Evolutionary conservation across 306 rosid genomes (phyloP).

Genomic region (Ceratonia siliqua): DNA sequence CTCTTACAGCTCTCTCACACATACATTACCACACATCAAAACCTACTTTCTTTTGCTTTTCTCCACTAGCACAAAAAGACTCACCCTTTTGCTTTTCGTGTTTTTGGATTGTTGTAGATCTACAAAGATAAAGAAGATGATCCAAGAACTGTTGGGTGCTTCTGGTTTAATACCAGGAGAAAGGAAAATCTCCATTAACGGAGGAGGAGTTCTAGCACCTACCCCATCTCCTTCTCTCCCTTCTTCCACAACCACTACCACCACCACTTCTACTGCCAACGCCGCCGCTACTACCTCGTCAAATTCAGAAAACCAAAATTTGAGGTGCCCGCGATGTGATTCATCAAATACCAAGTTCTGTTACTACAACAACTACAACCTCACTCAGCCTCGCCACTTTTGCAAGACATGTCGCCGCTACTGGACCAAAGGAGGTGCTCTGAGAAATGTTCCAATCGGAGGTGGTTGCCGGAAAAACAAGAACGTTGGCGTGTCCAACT

Average conservation of each 20-base stretch:
- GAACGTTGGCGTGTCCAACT: conserved; percentile 34
- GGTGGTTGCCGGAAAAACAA: conserved; percentile 82
- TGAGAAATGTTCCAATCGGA: conserved; percentile 71
- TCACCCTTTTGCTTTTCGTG: conserved; percentile 60
- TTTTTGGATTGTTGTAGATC: conserved; percentile 84
- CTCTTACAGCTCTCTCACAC: conserved; percentile 27
- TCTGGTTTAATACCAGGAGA: conserved; percentile 55
- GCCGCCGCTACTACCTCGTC: conserved; percentile 34
- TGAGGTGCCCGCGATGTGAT: conserved; percentile 79
- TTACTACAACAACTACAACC: conserved; percentile 90
- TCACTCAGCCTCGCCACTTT: conserved; percentile 98
- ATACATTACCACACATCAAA: conserved; percentile 25
- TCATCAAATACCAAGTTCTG: conserved; percentile 91
- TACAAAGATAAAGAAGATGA: conserved; percentile 64
- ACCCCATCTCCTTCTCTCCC: neutral
- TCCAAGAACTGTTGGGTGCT: conserved; percentile 87
- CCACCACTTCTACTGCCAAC: too few species aligned
- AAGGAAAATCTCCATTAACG: conserved; percentile 54
- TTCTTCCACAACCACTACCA: conserved; percentile 20
- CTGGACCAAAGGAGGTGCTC: conserved; percentile 88
- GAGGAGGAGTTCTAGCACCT: conserved; percentile 44
- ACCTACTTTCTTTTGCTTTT: conserved; percentile 68
- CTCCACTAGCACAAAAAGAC: conserved; percentile 75
- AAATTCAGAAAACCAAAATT: conserved; percentile 51
- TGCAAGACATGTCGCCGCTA: conserved; percentile 98